A percentile compares a stretch with the other conserved stretches of the same genome.
These are phyloP conservation scores for Colletotrichum camelliae DNA, from an alignment of 2,329 filamentous ascomycete genomes.

Conservation along the genomic window DNA sequence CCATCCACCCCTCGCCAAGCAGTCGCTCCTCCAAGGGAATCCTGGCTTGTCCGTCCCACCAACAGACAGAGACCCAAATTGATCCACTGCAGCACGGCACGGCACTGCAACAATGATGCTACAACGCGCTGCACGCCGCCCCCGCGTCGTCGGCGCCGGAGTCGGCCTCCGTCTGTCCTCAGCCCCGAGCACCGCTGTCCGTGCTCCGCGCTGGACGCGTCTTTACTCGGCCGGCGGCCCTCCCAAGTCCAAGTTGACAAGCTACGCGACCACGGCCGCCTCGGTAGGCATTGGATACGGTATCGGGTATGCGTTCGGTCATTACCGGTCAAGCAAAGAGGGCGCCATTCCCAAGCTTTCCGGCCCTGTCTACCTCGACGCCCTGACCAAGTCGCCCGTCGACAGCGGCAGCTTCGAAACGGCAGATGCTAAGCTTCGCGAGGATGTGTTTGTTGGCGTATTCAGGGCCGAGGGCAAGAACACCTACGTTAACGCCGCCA, in stretches of 20 bases:
- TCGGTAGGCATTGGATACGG: background rate
- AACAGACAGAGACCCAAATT: background rate
- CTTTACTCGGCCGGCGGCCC: background rate
- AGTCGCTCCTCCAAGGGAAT: background rate
- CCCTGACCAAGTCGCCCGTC: background rate
- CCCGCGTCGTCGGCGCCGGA: background rate
- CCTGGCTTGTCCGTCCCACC: background rate
- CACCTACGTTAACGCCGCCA: conserved; percentile 35
- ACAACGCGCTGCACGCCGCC: background rate
- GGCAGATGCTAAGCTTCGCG: conserved; percentile 34
- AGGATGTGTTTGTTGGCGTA: conserved; percentile 32
- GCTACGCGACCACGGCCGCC: background rate
- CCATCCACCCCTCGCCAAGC: background rate
- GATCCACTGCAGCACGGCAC: background rate
- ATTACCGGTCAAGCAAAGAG: background rate
- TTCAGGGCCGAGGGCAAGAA: conserved; percentile 27
- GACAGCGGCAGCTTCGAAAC: conserved; percentile 25
- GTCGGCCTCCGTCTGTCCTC: background rate
- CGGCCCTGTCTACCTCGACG: conserved; percentile 1
- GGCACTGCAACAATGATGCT: conserved; percentile 4
- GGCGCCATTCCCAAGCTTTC: background rate
- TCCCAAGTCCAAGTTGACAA: background rate
- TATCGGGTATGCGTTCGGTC: background rate
- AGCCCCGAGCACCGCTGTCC: background rate
- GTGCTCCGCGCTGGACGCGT: conserved; percentile 3